Base-by-base conservation (phyloP, 768 basidiomycete genomes). In the Hericium rajendrae region DNA sequence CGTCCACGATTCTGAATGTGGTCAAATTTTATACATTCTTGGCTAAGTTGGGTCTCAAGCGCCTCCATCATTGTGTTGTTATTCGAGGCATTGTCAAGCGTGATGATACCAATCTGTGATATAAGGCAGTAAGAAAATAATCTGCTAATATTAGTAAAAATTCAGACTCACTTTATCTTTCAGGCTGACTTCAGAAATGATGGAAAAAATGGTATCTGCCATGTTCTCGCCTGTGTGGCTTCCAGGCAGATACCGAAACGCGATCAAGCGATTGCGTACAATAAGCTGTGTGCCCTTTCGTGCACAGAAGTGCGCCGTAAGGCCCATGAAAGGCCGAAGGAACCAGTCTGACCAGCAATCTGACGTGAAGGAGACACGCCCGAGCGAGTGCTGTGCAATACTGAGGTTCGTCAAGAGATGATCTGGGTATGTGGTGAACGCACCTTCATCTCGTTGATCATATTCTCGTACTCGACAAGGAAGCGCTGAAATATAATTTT, bases 101-200 rank as follows among this genome's bases (percentile, higher is more conserved):
- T 70, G 18, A 74, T 53, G 69, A 70, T 72, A 6, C 75, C 74
- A 64, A 75, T 69, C 74, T 75, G 57, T n/a, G n/a, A n/a, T n/a
- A n/a, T n/a, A n/a, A n/a, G n/a, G 18, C 20, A 41, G 26, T 1
- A 55, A 52, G 59, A n/a, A 40, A 12, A 40, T 40, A 5, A 40
- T 5, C 12, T 2, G 58, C 48, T 55, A 71, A 71, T 65, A 69
- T 68, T 16, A 48, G 2, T 12, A 10, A 1, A 66, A 55, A 37
- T 72, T 4, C 4, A n/a, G 24, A 26, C 48, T n/a, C 15, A 52
- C 51, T 28, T 52, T 52, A 52, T 52, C 11, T 70, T 6, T 56
- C 37, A 18, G 71, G 39, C 0, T 65, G 64, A 38, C 71, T 70
- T n/a, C 70, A 16, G 22, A 72, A 60, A 61, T 57, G 54, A 5